Evolutionary conservation across 2,329 filamentous ascomycete genomes (phyloP).

Genomic region (Alternaria triticina): DNA sequence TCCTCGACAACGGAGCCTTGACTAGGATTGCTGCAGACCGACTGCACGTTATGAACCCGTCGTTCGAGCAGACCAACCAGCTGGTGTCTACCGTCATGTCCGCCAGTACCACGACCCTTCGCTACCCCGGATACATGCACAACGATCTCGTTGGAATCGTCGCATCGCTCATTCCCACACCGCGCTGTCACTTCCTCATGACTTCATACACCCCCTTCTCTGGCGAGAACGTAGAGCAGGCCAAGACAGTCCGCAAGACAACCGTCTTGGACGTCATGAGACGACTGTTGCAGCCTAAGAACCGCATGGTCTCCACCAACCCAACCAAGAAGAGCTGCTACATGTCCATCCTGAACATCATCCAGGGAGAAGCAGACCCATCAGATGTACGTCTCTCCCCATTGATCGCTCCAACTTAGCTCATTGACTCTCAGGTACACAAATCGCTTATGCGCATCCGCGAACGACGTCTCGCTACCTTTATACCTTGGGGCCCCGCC

Average conservation of each 20-base stretch:
- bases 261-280: conserved; percentile 98
- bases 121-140: conserved; percentile 99
- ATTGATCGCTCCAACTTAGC: neutral
- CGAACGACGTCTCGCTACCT: conserved; percentile 90
- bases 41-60: conserved; percentile 92
- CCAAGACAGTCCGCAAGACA: conserved; percentile 96
- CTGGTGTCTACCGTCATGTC: conserved; percentile 97
- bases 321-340: conserved; percentile 98
- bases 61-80: conserved; percentile 97
- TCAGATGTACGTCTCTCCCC: conserved; percentile 70
- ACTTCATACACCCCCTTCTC: conserved; percentile 99
- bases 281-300: conserved; percentile 92
- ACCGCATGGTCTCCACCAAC: conserved; percentile 97
- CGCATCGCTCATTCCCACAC: conserved; percentile 93
- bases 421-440: conserved; percentile 66
- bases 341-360: conserved; percentile 98
- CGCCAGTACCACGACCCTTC: conserved; percentile 91
- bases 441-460: conserved; percentile 96
- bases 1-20: conserved; percentile 93
- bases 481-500: conserved; percentile 97
- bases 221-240: conserved; percentile 92
- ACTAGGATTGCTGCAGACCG: conserved; percentile 93
- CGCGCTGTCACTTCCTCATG: conserved; percentile 97
- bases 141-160: conserved; percentile 98
- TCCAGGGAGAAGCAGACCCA: conserved; percentile 96